Conservation (phyloP, 2,329 filamentous ascomycete species). For the Phyllachora maydis region DNA sequence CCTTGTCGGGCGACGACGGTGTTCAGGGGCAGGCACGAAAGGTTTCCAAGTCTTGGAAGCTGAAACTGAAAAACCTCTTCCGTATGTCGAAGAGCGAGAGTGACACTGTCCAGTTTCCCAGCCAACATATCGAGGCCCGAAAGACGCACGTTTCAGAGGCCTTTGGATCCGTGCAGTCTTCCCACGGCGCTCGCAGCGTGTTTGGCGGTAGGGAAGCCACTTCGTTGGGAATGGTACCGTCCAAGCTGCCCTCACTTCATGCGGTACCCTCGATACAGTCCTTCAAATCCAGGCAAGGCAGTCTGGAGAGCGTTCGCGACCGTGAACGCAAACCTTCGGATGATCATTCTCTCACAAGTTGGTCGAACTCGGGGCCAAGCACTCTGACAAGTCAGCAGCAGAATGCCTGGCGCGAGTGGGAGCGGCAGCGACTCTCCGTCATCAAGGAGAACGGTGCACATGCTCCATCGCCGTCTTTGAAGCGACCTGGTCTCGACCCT, state of each 20-base stretch:
- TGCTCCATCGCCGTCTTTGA: conserved; percentile 16
- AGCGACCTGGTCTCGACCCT: too few species aligned
- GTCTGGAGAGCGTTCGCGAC: conserved; percentile 25
- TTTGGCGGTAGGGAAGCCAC: conserved; percentile 4
- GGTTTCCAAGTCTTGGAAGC: conserved; percentile 39
- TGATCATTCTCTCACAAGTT: conserved; percentile 48
- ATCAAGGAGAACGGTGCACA: conserved; percentile 36
- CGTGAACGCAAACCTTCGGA: conserved; percentile 17
- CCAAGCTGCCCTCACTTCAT: conserved; percentile 28
- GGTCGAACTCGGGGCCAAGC: conserved; percentile 41
- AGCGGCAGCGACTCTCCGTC: conserved; percentile 37
- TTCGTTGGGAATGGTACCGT: conserved; percentile 20
- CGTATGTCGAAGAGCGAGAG: conserved; percentile 16
- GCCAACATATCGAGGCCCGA: conserved; percentile 30
- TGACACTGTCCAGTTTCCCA: conserved; percentile 15
- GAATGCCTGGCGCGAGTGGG: conserved; percentile 18
- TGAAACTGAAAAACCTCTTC: conserved; percentile 38
- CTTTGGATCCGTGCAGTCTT: conserved; percentile 2
- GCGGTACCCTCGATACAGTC: conserved; percentile 21
- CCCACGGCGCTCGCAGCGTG: conserved; percentile 1
- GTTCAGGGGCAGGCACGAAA: conserved; percentile 34
- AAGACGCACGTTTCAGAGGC: conserved; percentile 10
- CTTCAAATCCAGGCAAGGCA: conserved; percentile 30
- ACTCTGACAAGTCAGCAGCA: conserved; percentile 26
- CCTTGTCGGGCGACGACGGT: conserved; percentile 11